These are phyloP conservation scores for Triangularia setosa DNA, from an alignment of 2,329 filamentous ascomycete genomes.

Conservation along the genomic window DNA sequence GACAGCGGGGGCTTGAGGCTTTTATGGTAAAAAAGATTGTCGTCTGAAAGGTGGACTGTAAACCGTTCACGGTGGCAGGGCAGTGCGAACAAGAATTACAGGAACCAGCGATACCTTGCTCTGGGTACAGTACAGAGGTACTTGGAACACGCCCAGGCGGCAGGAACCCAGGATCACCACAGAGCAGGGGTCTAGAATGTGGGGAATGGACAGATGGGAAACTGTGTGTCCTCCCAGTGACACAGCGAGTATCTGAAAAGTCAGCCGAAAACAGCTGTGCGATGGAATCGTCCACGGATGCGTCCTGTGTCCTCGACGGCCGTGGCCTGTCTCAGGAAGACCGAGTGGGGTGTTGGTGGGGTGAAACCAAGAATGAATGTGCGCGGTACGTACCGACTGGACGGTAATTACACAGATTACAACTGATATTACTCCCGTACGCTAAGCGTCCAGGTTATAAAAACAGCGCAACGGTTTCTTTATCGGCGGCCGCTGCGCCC, in stretches of 20 bases:
- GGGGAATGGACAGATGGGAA: not conserved
- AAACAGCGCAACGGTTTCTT: not conserved
- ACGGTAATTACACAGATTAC: not conserved
- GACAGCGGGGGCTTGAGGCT: conserved; percentile 1
- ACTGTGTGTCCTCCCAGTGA: not conserved
- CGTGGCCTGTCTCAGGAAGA: not conserved
- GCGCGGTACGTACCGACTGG: not conserved
- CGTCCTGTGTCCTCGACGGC: not conserved
- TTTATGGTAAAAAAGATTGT: conserved; percentile 3
- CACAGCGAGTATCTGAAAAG: not conserved
- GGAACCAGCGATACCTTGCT: not conserved
- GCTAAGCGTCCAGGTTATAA: not conserved
- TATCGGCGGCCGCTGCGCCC: not conserved
- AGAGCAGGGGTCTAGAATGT: not conserved
- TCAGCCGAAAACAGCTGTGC: not conserved
- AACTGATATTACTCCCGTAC: not conserved
- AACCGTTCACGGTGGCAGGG: conserved; percentile 1
- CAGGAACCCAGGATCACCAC: not conserved
- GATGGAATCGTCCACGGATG: not conserved
- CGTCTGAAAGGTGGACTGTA: not conserved
- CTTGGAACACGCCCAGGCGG: not conserved
- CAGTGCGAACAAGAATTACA: not conserved
- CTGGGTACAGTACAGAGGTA: not conserved
- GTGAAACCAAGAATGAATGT: not conserved
- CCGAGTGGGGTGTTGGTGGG: not conserved